Percentiles rank a stretch among this genome's conserved stretches.
Conservation (phyloP, 345 rosid species). For the Cardamine occulta region DNA sequence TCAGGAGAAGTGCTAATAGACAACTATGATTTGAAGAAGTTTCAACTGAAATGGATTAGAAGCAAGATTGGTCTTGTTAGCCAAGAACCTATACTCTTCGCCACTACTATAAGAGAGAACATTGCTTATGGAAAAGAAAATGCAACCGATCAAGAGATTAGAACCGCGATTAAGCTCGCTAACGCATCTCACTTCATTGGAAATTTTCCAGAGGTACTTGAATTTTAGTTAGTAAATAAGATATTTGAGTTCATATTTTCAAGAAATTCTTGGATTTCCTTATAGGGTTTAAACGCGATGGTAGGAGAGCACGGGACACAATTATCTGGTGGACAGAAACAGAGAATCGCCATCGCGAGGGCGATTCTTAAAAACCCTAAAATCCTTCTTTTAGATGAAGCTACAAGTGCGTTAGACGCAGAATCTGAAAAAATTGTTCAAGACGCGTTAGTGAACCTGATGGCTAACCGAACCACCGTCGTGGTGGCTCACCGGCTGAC, state of each 20-base stretch:
- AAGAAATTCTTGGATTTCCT: background rate
- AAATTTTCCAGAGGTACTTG: constrained; percentile 12
- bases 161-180: constrained; percentile 26
- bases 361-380: constrained; percentile 14
- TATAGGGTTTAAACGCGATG: constrained; percentile 49
- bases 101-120: constrained; percentile 48
- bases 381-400: constrained; percentile 23
- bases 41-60: constrained; percentile 41
- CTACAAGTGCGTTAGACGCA: constrained; percentile 44
- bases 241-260: background rate
- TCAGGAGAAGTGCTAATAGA: constrained; percentile 51
- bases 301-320: constrained; percentile 64
- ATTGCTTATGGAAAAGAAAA: constrained; percentile 37
- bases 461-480: constrained; percentile 53
- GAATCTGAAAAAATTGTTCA: constrained; percentile 61
- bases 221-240: background rate
- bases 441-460: constrained; percentile 51
- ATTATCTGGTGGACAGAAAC: constrained; percentile 50
- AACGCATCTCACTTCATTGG: constrained; percentile 2
- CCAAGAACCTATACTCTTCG: constrained; percentile 50
- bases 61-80: constrained; percentile 46
- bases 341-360: constrained; percentile 20
- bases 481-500: constrained; percentile 62
- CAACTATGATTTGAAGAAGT: constrained; percentile 40
- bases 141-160: constrained; percentile 13